Evolutionary conservation across 345 rosid genomes (phyloP).

Genomic region (Trapa incisa): DNA sequence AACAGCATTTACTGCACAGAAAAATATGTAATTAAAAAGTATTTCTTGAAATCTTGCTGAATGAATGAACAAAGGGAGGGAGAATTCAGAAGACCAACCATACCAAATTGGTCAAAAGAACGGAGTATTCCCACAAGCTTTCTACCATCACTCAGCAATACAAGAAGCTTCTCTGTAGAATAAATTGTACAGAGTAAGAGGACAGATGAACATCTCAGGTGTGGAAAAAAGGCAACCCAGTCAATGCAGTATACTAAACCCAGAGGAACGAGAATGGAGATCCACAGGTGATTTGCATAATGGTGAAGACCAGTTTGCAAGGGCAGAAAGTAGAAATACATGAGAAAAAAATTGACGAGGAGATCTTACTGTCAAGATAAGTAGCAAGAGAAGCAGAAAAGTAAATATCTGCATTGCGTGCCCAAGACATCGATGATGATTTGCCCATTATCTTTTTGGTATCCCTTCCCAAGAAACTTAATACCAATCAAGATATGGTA

Average conservation of each 20-base stretch:
- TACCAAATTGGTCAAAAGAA: constrained; percentile 98
- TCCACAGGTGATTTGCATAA: no score
- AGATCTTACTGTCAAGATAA: constrained; percentile 67
- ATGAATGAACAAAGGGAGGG: background rate
- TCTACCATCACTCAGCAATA: constrained; percentile 83
- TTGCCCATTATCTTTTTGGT: constrained; percentile 23
- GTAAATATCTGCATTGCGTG: constrained; percentile 67
- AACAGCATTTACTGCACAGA: constrained; percentile 77
- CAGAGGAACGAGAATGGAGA: background rate
- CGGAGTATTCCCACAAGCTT: constrained; percentile 87
- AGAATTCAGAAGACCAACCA: background rate
- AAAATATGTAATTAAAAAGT: background rate
- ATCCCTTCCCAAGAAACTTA: constrained; percentile 16
- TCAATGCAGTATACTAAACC: background rate
- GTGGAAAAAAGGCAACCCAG: background rate
- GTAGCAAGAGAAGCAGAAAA: constrained; percentile 83
- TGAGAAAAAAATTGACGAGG: background rate
- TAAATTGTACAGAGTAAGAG: background rate
- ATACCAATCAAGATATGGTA: constrained; percentile 23
- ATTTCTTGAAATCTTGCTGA: background rate
- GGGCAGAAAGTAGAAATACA: background rate
- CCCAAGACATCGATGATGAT: constrained; percentile 58
- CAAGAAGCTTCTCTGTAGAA: constrained; percentile 75
- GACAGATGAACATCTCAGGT: background rate
- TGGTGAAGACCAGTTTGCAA: no score